Evolutionary conservation across 192 early-diverging fungal species (phyloP), one percentile per base, ranked within the genome.

Genomic region (Backusella parvicylindrica): DNA sequence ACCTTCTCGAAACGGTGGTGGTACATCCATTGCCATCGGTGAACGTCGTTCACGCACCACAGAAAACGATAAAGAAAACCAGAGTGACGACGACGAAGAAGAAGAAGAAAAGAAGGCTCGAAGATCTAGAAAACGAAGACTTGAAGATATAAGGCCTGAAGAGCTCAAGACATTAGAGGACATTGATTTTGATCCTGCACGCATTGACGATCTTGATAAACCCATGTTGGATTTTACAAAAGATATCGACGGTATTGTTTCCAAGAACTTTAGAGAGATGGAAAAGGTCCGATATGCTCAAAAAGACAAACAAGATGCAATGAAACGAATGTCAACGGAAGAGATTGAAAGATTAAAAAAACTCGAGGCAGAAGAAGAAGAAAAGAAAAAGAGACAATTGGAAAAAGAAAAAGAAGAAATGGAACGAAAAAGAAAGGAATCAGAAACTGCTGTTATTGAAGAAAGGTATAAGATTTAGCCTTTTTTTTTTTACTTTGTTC

Each of bases 211-310:
- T 50, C 50, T 79, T 16, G 78, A 79, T 16, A 68, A 16, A 6
- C 70, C 74, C 6, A 79, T 79, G 60, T 15, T 32, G 0, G 37
- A 31, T 7, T 79, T 79, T 28, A 79, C 70, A 28, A 65, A 60
- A 13, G 78, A 79, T 32, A 30, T 66, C 0, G 60, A 63, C 15
- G 78, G 78, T 35, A 35, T 79, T 12, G 78, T 79, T 6, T 79
- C 78, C 3, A 79, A 72, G 21, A 70, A 53, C 11, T 79, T 72
- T 53, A 79, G 72, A 9, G 78, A 79, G 31, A 71, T 72, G n/a
- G 78, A 75, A 47, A 43, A 47, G 16, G 5, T 0, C 12, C 56
- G 74, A 26, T 53, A 70, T 68, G 28, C 35, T 53, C 38, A 73
- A 41, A 32, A 28, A 33, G 21, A 56, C 31, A 70, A 70, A 13